These are phyloP conservation scores for Fusarium sp. DNA, from an alignment of 2,329 filamentous ascomycete genomes.

Conservation along the genomic window DNA sequence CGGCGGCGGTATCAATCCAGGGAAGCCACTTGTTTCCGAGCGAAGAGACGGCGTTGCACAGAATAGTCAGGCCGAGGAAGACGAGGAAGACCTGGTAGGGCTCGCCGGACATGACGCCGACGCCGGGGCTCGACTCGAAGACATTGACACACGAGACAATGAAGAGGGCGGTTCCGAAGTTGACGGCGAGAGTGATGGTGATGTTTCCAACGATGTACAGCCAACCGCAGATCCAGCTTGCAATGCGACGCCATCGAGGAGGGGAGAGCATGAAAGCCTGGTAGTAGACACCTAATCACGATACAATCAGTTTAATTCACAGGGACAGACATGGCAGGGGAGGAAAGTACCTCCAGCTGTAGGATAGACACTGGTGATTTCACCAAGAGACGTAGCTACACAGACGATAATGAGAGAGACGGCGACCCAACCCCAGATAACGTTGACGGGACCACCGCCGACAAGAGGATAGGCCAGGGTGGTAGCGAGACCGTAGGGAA, in stretches of 20 bases:
- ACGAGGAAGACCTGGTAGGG: conserved; percentile 77
- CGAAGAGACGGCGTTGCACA: conserved; percentile 73
- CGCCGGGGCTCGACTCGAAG: conserved; percentile 60
- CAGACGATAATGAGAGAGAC: conserved; percentile 78
- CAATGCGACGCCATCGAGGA: conserved; percentile 68
- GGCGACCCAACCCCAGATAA: conserved; percentile 79
- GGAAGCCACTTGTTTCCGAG: conserved; percentile 77
- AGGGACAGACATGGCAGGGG: background rate
- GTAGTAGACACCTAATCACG: conserved; percentile 71
- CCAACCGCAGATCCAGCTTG: conserved; percentile 81
- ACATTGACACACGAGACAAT: conserved; percentile 67
- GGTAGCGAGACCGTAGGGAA: conserved; percentile 79
- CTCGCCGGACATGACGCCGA: conserved; percentile 59
- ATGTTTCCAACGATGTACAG: conserved; percentile 83
- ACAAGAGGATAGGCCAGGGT: conserved; percentile 75
- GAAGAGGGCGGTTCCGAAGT: conserved; percentile 80
- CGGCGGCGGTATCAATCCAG: conserved; percentile 76
- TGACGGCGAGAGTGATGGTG: conserved; percentile 85
- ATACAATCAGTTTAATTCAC: conserved; percentile 27
- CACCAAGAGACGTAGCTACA: conserved; percentile 76
- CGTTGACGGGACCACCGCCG: conserved; percentile 74
- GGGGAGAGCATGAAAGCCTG: conserved; percentile 81
- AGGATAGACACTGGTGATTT: conserved; percentile 81
- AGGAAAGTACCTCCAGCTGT: conserved; percentile 71
- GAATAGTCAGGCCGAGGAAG: conserved; percentile 75